Base-by-base conservation (phyloP, 768 basidiomycete genomes). In the Sporobolomyces phaffii region DNA sequence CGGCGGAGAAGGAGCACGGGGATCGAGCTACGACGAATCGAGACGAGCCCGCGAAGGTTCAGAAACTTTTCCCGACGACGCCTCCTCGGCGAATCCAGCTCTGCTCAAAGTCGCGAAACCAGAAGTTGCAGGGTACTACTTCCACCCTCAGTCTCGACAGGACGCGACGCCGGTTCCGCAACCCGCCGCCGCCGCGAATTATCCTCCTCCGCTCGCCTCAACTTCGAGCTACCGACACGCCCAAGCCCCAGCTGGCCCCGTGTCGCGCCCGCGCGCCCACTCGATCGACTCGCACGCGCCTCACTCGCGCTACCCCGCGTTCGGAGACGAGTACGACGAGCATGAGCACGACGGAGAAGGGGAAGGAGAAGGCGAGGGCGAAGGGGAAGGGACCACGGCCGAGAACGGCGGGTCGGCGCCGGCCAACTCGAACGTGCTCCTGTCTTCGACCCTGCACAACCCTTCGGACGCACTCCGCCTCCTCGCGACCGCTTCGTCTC, bases 381-480 rank as follows among this genome's bases (percentile, higher is more conserved):
- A 49, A 22, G 31, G 41, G 3, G 33, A 45, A 14, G 13, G 13
- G 17, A 24, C 22, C 40, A 26, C 20, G 28, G 24, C 38, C 6
- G 54, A 38, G 1, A 29, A 20, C 38, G 56, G 36, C 5, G 26
- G 8, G 10, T 9, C 38, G 5, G 65, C 43, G 9, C 61, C 51
- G 1, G 8, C 36, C 17, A 48, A 60, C 59, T 58, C 61, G 31
- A 54, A 66, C 41, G 60, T 70, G n/a, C 70, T 71, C 62, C 59
- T 67, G 45, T 63, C 70, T 15, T 50, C 52, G 5, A 63, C 51
- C 3, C 49, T 71, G 41, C 70, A 67, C 62, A 71, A 71, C 43
- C 65, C 70, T 2, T 64, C 65, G 11, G 70, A 71, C 62, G 70
- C 70, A 7, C 58, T 71, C 14, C 41, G 44, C 28, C 57, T 71